A percentile compares a stretch with the other conserved stretches of the same genome.
These are phyloP conservation scores for Chaetomium strumarium DNA, from an alignment of 2,329 filamentous ascomycete genomes.

Conservation along the genomic window DNA sequence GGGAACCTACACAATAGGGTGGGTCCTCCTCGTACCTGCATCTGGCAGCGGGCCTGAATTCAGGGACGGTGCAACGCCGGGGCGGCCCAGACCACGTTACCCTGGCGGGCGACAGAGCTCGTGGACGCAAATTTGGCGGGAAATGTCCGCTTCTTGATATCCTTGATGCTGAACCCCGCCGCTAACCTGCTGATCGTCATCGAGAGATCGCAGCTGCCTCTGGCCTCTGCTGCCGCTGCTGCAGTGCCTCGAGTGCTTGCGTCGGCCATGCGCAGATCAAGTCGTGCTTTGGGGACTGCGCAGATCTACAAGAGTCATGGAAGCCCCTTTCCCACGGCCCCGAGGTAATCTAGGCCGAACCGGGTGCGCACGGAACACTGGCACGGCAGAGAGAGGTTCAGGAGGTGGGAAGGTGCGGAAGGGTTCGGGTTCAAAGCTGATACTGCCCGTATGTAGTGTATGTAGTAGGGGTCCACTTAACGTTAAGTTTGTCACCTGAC, in stretches of 20 bases:
- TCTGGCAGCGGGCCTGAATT: not conserved
- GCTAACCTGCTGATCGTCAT: slow-evolving; percentile 15
- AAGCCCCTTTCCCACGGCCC: too few relatives aligned
- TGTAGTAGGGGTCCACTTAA: too few relatives aligned
- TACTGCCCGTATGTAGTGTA: too few relatives aligned
- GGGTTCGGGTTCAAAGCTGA: slow-evolving; percentile 15
- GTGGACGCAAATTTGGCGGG: slow-evolving; percentile 9
- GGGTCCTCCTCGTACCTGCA: slow-evolving; percentile 14
- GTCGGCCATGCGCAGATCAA: slow-evolving; percentile 3
- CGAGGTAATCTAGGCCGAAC: too few relatives aligned
- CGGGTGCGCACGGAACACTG: not conserved
- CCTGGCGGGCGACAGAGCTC: not conserved
- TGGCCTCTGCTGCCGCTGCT: not conserved
- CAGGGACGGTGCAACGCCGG: not conserved
- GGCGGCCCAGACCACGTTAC: not conserved
- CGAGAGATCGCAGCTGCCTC: not conserved
- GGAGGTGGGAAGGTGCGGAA: not conserved
- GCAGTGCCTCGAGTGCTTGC: not conserved
- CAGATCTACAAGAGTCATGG: not conserved
- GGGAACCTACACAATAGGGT: too few relatives aligned
- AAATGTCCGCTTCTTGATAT: slow-evolving; percentile 1
- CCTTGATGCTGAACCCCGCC: not conserved
- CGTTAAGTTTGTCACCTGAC: slow-evolving; percentile 13
- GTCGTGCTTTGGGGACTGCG: slow-evolving; percentile 1
- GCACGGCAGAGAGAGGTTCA: not conserved